Percentiles rank a stretch among this genome's conserved stretches.
phyloP scores from a whole-genome alignment of 768 basidiomycete species.

The Dentipellis fragilis region DNA sequence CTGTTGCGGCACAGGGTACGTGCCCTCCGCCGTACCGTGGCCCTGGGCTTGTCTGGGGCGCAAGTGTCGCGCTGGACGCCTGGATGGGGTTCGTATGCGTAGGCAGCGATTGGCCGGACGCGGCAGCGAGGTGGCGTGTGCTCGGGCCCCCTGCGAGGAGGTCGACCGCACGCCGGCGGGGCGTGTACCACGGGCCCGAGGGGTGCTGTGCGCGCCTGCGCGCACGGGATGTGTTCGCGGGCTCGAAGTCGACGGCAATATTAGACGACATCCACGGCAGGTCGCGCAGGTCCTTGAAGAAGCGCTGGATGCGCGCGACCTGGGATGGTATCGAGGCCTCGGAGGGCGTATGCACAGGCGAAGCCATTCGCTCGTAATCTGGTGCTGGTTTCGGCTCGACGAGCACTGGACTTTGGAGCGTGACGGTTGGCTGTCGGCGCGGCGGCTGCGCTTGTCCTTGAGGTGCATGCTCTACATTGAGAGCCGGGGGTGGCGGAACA shows the following conservation, averaged over 20 bases:
- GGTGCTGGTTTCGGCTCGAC: slow-evolving; percentile 4
- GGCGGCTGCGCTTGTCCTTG: not conserved
- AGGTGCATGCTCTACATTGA: not conserved
- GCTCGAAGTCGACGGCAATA: slow-evolving; percentile 11
- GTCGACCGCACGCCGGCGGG: slow-evolving; percentile 7
- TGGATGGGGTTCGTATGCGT: not conserved
- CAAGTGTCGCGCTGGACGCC: not conserved
- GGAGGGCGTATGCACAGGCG: not conserved
- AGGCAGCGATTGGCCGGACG: not conserved
- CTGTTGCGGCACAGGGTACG: slow-evolving; percentile 1
- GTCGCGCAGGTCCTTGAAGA: slow-evolving; percentile 10
- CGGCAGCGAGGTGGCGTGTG: slow-evolving; percentile 1
- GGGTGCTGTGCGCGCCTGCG: not conserved
- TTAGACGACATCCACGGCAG: slow-evolving; percentile 13
- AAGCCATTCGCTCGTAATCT: slow-evolving; percentile 11
- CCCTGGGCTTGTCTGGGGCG: not conserved
- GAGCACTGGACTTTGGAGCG: slow-evolving; percentile 10
- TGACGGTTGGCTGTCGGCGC: not conserved
- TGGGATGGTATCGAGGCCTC: slow-evolving; percentile 7
- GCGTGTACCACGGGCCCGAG: slow-evolving; percentile 11
- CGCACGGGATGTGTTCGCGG: slow-evolving; percentile 4
- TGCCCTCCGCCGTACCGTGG: slow-evolving; percentile 2
- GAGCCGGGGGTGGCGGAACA: not conserved
- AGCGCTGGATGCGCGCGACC: slow-evolving; percentile 9
- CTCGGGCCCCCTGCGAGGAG: slow-evolving; percentile 5